These are phyloP conservation scores for Arachnopeziza araneosa DNA, from an alignment of 2,329 filamentous ascomycete species.

Conservation along the genomic window DNA sequence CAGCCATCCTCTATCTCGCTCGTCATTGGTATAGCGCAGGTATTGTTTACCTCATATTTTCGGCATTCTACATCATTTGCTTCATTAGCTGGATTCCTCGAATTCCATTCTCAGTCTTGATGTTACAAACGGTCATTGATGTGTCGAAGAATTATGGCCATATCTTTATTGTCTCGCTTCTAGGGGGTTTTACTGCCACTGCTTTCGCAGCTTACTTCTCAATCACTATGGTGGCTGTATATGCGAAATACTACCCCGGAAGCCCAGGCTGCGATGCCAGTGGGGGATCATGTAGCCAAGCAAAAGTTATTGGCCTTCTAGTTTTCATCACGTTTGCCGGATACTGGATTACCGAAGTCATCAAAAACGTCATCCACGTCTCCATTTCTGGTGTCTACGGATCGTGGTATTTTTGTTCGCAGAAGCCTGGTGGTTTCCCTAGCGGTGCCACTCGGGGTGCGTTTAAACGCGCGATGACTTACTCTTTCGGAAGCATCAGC, in stretches of 20 bases:
- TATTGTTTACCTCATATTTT: conserved; percentile 81
- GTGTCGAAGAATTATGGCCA: conserved; percentile 80
- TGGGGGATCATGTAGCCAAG: conserved; percentile 57
- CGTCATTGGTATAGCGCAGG: conserved; percentile 73
- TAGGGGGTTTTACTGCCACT: conserved; percentile 72
- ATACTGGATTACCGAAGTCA: conserved; percentile 90
- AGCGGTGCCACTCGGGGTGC: conserved; percentile 78
- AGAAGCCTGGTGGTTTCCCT: conserved; percentile 60
- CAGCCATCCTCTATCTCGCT: conserved; percentile 79
- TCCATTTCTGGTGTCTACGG: conserved; percentile 86
- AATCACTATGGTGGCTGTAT: conserved; percentile 79
- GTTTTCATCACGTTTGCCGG: conserved; percentile 86
- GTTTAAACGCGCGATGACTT: conserved; percentile 74
- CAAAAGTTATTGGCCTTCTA: conserved; percentile 75
- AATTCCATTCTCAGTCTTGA: conserved; percentile 86
- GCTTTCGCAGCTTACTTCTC: conserved; percentile 81
- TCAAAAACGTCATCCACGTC: conserved; percentile 90
- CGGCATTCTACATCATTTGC: conserved; percentile 71
- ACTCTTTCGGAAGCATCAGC: conserved; percentile 87
- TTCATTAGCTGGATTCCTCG: conserved; percentile 86
- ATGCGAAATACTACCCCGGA: conserved; percentile 73
- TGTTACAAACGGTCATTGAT: conserved; percentile 82
- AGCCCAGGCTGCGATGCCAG: conserved; percentile 39
- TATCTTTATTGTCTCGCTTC: conserved; percentile 77
- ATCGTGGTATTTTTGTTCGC: conserved; percentile 80